Evolutionary conservation across 2,329 filamentous ascomycete genomes (phyloP), one percentile per base, ranked within the genome.

Genomic region (Colletotrichum paranaense): DNA sequence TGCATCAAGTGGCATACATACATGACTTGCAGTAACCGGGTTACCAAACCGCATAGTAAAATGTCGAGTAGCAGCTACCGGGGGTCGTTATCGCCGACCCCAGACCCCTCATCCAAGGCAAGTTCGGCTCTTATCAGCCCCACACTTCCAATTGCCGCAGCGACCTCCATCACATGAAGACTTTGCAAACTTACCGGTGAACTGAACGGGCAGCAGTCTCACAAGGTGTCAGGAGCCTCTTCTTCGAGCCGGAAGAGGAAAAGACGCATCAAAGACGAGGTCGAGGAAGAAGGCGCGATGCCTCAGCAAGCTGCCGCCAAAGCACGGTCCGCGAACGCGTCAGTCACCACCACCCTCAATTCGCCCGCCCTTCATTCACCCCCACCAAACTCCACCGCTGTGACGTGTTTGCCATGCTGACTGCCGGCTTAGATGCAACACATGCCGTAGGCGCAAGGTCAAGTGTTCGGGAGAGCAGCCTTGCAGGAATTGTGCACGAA

Each of bases 381-480:
- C 32, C 62, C 52, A 22, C 28, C 62, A 49, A 62, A 59, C 38
- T 62, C 16, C 22, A 26, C 49, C 35, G 30, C 11, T 49, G 32
- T 35, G 28, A 49, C 46, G 46, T 49, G 46, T 49, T 64, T 32
- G 12, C 62, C n/a, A n/a, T 26, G 28, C 49, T 70, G 67, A 70
- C 67, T n/a, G 11, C 5, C 19, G 19, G 5, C n/a, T 12, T 24
- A 74, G 68, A 52, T 75, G 72, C 68, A 68, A 66, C 30, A 63
- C 68, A n/a, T 82, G 80, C 57, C 79, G 80, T 6, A 78, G 78
- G 42, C 80, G 81, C 56, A 82, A 82, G 70, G 81, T 81, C 62
- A 82, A 82, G 67, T 82, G 80, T 11, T 81, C 79, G 0, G 80
- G 80, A 0, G 78, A 76, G 1, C 77, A 80, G 24, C 80, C 80